These are phyloP conservation scores for Achaetomiella virescens DNA, from an alignment of 495 filamentous ascomycete genomes.

Conservation along the genomic window DNA sequence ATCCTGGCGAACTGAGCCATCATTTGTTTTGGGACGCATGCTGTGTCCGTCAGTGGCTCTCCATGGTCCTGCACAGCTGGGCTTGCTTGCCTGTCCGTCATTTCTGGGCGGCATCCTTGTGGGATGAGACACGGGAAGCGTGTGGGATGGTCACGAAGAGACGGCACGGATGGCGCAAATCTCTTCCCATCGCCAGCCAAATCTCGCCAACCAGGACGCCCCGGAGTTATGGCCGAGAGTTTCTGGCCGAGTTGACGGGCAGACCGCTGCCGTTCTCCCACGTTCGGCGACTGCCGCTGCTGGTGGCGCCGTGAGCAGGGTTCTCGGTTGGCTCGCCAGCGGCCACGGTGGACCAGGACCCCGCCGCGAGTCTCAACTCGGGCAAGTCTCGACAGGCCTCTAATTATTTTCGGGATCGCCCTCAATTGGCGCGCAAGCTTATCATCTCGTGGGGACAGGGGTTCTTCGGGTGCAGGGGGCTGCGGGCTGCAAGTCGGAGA, in stretches of 20 bases:
- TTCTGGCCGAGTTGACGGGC: neutral
- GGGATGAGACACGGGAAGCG: no score
- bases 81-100: no score
- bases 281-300: neutral
- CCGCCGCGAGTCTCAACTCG: neutral
- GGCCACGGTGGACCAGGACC: neutral
- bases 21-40: no score
- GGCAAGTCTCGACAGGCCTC: neutral
- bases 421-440: slow-evolving; percentile 7
- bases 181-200: neutral
- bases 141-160: no score
- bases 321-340: neutral
- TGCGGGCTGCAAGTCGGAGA: neutral
- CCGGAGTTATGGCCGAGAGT: no score
- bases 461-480: neutral
- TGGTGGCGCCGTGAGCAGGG: neutral
- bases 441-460: slow-evolving; percentile 10
- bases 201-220: no score
- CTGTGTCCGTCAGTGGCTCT: no score
- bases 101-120: no score
- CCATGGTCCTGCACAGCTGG: neutral
- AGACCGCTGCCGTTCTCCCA: neutral
- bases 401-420: slow-evolving; percentile 14
- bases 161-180: neutral
- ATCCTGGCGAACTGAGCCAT: neutral